Base-by-base conservation (phyloP, 495 filamentous ascomycete genomes). In the Penicillium pulvis region DNA sequence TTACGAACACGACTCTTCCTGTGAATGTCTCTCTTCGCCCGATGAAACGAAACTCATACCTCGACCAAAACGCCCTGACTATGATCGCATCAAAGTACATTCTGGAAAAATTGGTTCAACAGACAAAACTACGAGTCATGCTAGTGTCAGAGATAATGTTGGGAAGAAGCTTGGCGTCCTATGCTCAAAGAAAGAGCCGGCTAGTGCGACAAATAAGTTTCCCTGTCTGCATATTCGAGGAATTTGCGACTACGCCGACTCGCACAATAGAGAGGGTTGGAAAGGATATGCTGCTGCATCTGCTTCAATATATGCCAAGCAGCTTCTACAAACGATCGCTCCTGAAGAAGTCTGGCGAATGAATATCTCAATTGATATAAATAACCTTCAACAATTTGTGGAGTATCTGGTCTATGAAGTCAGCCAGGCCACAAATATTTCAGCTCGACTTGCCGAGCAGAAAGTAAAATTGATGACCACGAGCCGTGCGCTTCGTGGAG, bases 171-270 rank as follows among this genome's bases (percentile, higher is more conserved):
- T 51, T 10, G 48, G 28, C n/a, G 31, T 51, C 16, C 16, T 36
- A 35, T 51, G 28, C 48, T 36, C 48, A 11, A 47, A 47, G 14
- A 8, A 47, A 30, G 45, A 28, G 24, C 45, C 28, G 28, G 16
- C 28, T 4, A 33, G 31, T 12, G 12, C 31, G 28, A 6, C 2
- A 4, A 33, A 51, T 26, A 36, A 17, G 14, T 36, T 51, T 1
- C 26, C 48, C 19, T 51, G 48, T 51, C 7, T 51, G 9, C 48
- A 51, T 17, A 35, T 51, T 36, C 48, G 48, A 33, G 48, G 48
- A 1, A 51, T 51, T n/a, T 36, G 48, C 30, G 14, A 51, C 12
- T 51, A 51, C 11, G 28, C 48, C 6, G 48, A 51, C 14, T 33
- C 48, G 7, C 48, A 51, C 19, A 35, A 23, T 4, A 33, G 12